Evolutionary conservation across 257 asterid species (phyloP).

Genomic region (Salvia rosmarinus): DNA sequence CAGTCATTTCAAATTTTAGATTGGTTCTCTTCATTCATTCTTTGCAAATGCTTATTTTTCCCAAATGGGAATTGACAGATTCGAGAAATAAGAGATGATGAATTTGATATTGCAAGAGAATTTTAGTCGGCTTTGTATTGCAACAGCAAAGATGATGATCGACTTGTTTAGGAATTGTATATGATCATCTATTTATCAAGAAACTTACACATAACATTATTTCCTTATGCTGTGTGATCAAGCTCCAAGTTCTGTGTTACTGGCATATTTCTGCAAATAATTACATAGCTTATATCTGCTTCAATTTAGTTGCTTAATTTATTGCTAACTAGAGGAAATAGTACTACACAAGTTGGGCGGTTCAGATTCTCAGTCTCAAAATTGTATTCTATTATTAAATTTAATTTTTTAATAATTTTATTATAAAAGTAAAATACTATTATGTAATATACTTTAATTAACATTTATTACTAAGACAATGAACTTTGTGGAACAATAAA

Average conservation of each 20-base stretch:
- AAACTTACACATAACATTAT: background rate
- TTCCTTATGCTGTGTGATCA: background rate
- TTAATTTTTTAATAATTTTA: background rate
- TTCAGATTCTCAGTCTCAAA: no score
- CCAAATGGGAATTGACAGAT: constrained; percentile 32
- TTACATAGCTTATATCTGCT: no score
- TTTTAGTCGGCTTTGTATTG: constrained; percentile 17
- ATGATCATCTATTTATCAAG: background rate
- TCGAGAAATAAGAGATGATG: background rate
- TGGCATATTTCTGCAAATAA: background rate
- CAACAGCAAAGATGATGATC: background rate
- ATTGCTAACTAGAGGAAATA: background rate
- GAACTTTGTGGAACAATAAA: background rate
- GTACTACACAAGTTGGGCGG: background rate
- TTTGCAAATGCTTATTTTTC: background rate
- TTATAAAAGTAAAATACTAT: background rate
- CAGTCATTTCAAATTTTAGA: background rate
- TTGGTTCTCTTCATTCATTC: constrained; percentile 6
- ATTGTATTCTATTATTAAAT: no score
- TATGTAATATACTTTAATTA: background rate
- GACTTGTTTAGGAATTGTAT: background rate
- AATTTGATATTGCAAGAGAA: constrained; percentile 17
- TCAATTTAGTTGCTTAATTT: background rate
- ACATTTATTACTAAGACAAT: background rate
- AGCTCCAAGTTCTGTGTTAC: background rate